phyloP scores from a whole-genome alignment of 176 grass and related monocot genomes.

The Rhynchospora pubera region DNA sequence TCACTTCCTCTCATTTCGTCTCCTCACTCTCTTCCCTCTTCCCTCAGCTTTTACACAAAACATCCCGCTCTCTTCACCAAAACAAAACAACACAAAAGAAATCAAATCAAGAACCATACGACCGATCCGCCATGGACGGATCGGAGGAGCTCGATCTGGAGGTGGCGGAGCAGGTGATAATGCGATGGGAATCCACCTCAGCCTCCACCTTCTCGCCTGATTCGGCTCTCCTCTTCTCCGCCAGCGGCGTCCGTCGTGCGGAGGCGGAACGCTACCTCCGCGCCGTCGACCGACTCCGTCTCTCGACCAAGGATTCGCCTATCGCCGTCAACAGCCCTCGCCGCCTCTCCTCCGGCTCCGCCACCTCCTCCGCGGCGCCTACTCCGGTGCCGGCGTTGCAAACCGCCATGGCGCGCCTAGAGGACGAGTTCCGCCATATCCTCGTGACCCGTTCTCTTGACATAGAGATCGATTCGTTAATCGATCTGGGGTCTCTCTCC shows the following conservation, averaged over 20 bases:
- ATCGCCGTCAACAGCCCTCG: slow-evolving; percentile 42
- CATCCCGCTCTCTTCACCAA: neutral
- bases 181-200: slow-evolving; percentile 58
- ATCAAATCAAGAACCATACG: neutral
- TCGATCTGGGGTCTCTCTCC: slow-evolving; percentile 19
- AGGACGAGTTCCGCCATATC: slow-evolving; percentile 33
- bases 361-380: slow-evolving; percentile 44
- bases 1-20: neutral
- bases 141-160: slow-evolving; percentile 61
- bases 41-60: neutral
- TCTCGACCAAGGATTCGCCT: slow-evolving; percentile 30
- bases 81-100: neutral
- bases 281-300: slow-evolving; percentile 56
- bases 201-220: slow-evolving; percentile 57
- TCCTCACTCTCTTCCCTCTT: neutral
- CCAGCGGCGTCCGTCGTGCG: slow-evolving; percentile 53
- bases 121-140: slow-evolving; percentile 64
- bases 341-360: slow-evolving; percentile 32
- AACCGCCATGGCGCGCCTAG: slow-evolving; percentile 38
- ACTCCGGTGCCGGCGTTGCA: slow-evolving; percentile 30
- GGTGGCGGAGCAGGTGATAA: slow-evolving; percentile 60
- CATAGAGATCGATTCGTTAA: slow-evolving; percentile 11
- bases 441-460: neutral
- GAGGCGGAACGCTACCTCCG: slow-evolving; percentile 61
- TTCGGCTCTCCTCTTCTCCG: slow-evolving; percentile 63